phyloP scores from a whole-genome alignment of 768 basidiomycete species.

The Hortiboletus flavorubellus region DNA sequence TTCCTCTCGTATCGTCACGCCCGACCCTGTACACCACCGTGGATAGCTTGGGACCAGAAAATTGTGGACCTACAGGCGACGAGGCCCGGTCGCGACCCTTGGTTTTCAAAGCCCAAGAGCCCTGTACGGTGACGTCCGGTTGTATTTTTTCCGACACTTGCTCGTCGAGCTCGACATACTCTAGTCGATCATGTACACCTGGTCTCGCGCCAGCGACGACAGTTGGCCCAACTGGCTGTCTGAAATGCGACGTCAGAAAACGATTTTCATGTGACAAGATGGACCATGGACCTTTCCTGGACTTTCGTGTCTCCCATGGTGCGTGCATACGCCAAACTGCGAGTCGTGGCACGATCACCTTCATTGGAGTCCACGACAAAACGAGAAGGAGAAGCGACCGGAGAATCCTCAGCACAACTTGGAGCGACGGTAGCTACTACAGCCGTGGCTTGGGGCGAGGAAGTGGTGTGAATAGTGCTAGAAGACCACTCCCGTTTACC shows the following conservation, averaged over 20 bases:
- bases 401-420: background rate
- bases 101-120: background rate
- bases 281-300: background rate
- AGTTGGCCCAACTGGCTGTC: background rate
- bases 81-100: too few species aligned
- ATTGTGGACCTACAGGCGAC: background rate
- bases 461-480: background rate
- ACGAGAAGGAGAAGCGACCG: background rate
- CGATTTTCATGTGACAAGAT: background rate
- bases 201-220: background rate
- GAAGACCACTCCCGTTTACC: background rate
- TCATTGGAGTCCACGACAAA: background rate
- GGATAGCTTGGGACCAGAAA: background rate
- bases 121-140: background rate
- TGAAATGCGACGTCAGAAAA: constrained; percentile 3
- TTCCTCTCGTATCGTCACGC: background rate
- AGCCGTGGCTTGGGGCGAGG: background rate
- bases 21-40: background rate
- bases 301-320: background rate
- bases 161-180: background rate
- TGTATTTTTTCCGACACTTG: background rate
- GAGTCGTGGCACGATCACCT: background rate
- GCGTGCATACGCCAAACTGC: background rate
- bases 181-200: background rate
- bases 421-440: background rate